Conservation (phyloP, 768 basidiomycete species). For the Scleroderma citrinum region DNA sequence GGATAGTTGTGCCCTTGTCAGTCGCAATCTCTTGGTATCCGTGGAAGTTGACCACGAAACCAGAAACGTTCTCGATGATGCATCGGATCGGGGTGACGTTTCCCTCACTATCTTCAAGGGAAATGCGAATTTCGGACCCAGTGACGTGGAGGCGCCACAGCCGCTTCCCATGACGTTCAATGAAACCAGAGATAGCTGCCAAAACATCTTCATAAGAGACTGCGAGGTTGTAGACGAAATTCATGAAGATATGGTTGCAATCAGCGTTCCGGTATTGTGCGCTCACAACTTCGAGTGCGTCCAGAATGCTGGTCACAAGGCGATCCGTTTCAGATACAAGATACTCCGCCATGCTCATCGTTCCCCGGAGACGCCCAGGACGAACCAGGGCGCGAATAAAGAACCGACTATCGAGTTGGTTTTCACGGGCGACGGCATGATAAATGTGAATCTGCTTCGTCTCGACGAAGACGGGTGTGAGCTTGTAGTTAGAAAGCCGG, state of each 20-base stretch:
- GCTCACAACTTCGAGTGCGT: slow-evolving; percentile 90
- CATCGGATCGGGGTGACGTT: slow-evolving; percentile 95
- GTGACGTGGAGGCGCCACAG: slow-evolving; percentile 98
- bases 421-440: slow-evolving; percentile 90
- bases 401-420: slow-evolving; percentile 96
- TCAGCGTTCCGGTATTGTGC: slow-evolving; percentile 89
- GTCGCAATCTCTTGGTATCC: slow-evolving; percentile 97
- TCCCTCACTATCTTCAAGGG: slow-evolving; percentile 91
- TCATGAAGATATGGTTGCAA: slow-evolving; percentile 98
- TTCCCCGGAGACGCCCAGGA: slow-evolving; percentile 87
- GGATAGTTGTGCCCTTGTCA: slow-evolving; percentile 90
- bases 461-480: slow-evolving; percentile 94
- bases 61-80: slow-evolving; percentile 97
- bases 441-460: slow-evolving; percentile 98
- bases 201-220: slow-evolving; percentile 96
- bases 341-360: slow-evolving; percentile 95
- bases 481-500: slow-evolving; percentile 93
- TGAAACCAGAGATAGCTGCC: slow-evolving; percentile 96
- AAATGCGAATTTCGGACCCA: slow-evolving; percentile 93
- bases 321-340: slow-evolving; percentile 98
- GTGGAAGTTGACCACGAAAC: slow-evolving; percentile 97
- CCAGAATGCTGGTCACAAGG: slow-evolving; percentile 87
- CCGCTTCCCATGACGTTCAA: slow-evolving; percentile 96
- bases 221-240: slow-evolving; percentile 95
- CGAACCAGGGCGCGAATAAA: slow-evolving; percentile 96